phyloP scores from a whole-genome alignment of 352 stramenopile genomes.

The Pythium sukuiense region DNA sequence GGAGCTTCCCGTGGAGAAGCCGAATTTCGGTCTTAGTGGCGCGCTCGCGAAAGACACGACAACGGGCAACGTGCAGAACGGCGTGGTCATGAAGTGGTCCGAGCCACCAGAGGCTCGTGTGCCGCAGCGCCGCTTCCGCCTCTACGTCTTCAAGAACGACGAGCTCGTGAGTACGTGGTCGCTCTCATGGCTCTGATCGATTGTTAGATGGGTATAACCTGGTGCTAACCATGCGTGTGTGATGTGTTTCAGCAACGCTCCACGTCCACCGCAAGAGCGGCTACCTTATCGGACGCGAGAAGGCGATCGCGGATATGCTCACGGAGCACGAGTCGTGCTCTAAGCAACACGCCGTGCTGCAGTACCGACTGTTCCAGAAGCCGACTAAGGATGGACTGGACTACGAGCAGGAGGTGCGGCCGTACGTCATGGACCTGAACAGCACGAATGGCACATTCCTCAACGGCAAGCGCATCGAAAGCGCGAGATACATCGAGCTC shows the following conservation, averaged over 20 bases:
- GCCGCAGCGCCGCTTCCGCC: conserved; percentile 91
- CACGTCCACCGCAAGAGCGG: conserved; percentile 95
- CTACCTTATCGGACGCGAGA: conserved; percentile 94
- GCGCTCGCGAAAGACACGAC: conserved; percentile 94
- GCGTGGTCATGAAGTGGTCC: conserved; percentile 96
- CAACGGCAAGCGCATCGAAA: conserved; percentile 93
- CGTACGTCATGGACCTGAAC: conserved; percentile 98
- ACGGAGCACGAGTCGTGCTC: conserved; percentile 94
- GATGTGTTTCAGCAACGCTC: conserved; percentile 78
- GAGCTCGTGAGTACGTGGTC: conserved; percentile 58
- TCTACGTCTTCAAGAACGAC: conserved; percentile 98
- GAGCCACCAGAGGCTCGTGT: conserved; percentile 94
- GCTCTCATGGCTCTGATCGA: neutral
- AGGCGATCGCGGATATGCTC: conserved; percentile 93
- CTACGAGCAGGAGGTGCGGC: conserved; percentile 71
- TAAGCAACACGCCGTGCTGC: conserved; percentile 97
- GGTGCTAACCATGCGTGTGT: conserved; percentile 12
- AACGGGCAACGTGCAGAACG: conserved; percentile 96
- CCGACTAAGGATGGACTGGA: conserved; percentile 54
- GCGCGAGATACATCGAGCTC: conserved; percentile 96
- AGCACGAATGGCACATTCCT: conserved; percentile 98
- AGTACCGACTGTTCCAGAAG: conserved; percentile 90
- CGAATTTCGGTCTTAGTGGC: conserved; percentile 97
- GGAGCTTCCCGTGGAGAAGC: conserved; percentile 80
- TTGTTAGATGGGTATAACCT: neutral